These are phyloP conservation scores for Cladosporium sp. DNA, from an alignment of 2,329 filamentous ascomycete species.

Conservation along the genomic window DNA sequence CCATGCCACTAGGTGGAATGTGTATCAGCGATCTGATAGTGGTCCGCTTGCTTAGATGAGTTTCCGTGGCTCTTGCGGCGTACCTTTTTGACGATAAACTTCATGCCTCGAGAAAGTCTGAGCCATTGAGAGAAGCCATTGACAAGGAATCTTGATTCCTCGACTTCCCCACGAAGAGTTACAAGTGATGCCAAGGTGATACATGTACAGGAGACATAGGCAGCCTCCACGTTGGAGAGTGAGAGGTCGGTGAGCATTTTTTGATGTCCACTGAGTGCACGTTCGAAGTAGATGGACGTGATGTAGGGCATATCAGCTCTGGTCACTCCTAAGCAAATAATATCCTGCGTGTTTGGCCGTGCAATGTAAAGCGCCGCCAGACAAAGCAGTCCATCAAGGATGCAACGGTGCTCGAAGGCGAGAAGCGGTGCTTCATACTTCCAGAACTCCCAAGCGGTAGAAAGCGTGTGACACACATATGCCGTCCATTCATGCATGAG, in stretches of 20 bases:
- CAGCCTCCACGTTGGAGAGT: not conserved
- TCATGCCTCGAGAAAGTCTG: not conserved
- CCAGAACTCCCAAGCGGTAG: constrained; percentile 22
- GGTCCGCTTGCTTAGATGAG: not conserved
- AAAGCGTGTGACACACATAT: constrained; percentile 19
- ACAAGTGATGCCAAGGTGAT: not conserved
- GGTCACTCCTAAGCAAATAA: not conserved
- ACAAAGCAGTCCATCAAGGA: constrained; percentile 22
- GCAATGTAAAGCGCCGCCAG: constrained; percentile 22
- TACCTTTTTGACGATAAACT: not conserved
- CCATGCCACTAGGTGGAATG: constrained; percentile 10
- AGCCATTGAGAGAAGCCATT: not conserved
- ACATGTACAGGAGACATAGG: not conserved
- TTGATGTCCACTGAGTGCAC: not conserved
- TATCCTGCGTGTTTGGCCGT: constrained; percentile 1
- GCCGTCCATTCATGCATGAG: constrained; percentile 26
- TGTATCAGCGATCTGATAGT: not conserved
- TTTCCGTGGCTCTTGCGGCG: not conserved
- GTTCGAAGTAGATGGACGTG: not conserved
- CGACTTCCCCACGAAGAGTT: not conserved
- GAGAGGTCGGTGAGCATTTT: not conserved
- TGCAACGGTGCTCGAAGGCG: constrained; percentile 19
- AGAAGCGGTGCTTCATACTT: constrained; percentile 21
- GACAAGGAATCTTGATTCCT: not conserved
- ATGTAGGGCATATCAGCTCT: not conserved